Percentiles rank a stretch among this genome's conserved stretches.
These are phyloP conservation scores for Xylariaceae sp. DNA, from an alignment of 2,329 filamentous ascomycete genomes.

Conservation along the genomic window DNA sequence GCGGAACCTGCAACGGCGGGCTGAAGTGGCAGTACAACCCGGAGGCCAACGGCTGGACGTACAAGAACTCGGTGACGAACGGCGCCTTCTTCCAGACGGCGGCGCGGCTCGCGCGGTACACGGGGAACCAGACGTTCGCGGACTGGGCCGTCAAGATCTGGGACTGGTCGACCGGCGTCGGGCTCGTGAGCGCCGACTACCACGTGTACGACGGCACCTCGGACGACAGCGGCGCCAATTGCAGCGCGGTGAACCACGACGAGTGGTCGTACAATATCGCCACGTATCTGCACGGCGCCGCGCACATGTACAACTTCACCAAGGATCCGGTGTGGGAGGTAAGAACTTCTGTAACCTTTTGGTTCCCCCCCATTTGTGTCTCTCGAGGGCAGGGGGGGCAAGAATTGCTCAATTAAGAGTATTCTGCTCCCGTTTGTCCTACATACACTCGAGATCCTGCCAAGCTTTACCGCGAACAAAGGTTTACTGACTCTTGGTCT, in stretches of 20 bases:
- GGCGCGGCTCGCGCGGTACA: conserved; percentile 79
- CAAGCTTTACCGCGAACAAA: no score
- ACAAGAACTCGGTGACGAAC: conserved; percentile 72
- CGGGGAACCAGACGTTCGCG: conserved; percentile 77
- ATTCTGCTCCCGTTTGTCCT: no score
- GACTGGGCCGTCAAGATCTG: conserved; percentile 78
- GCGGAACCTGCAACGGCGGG: conserved; percentile 62
- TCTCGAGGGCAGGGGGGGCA: no score
- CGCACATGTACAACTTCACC: conserved; percentile 48
- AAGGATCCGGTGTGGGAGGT: conserved; percentile 52
- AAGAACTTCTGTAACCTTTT: background rate
- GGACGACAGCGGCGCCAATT: conserved; percentile 51
- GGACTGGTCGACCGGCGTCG: conserved; percentile 60
- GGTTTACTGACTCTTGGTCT: no score
- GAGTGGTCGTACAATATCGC: conserved; percentile 48
- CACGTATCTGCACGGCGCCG: conserved; percentile 43
- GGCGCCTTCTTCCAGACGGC: conserved; percentile 75
- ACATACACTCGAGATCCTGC: no score
- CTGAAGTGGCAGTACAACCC: conserved; percentile 71
- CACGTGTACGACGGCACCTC: conserved; percentile 65
- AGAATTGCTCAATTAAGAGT: no score
- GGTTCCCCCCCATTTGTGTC: no score
- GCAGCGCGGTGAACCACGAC: conserved; percentile 55
- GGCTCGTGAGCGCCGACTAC: conserved; percentile 60
- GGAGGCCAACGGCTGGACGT: conserved; percentile 69